Base-by-base conservation (phyloP, 148 eudicot genomes). In the Silene conica region DNA sequence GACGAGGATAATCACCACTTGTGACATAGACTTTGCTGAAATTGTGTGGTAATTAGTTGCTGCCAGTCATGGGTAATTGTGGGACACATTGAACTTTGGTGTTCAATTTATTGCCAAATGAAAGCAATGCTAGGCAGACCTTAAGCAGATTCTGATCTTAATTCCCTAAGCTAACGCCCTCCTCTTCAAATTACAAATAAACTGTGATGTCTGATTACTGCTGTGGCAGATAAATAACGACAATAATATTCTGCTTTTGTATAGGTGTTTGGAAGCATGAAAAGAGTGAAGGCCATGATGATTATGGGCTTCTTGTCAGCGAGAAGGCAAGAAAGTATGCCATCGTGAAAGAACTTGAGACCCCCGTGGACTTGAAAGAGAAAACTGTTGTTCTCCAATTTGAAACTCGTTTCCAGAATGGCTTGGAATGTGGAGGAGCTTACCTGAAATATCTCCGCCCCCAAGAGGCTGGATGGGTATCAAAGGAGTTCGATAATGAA, bases 201-300 rank as follows among this genome's bases (percentile, higher is more conserved):
- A 20, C 25, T 23, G 25, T 22, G 31, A n/a, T 66, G 69, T 41
- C 9, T 8, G 69, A 34, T 38, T 66, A 18, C 68, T 34, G 45
- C 20, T 20, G 71, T 67, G 56, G 16, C 52, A 18, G 46, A 18
- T 68, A 4, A 38, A 65, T 50, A 38, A 70, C 46, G 9, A 50
- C 57, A 13, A 11, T 57, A 28, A 55, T 31, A 63, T 76, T 8
- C 70, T 31, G 43, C 43, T 34, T 11, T 68, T 48, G 55, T 22
- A 57, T 76, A 94, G 98, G 98, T 81, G 82, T 87, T 2, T 94
- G 98, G 98, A 91, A 91, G 83, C 98, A 88, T 74, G 82, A 70
- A 3, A 86, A 94, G 86, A 94, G 97, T 43, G 93, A 91, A 74
- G 98, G 98, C 38, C 97, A 95, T 80, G 96, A 95, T 43, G 98